Evolutionary conservation across 768 basidiomycete genomes (phyloP).

Genomic region (Termitomyces sp.): DNA sequence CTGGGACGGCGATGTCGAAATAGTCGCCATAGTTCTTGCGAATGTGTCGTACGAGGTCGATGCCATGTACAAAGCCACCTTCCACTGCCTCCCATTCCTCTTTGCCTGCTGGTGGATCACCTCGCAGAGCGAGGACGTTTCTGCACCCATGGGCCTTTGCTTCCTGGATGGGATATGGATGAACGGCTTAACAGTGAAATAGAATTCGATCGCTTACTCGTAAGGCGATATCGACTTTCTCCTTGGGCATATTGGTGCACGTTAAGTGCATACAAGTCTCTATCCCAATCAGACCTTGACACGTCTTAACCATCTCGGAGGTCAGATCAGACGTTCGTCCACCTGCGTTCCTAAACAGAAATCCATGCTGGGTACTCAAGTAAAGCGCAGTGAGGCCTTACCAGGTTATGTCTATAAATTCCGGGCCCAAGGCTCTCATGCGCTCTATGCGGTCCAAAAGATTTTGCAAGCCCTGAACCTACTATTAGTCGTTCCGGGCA

Average conservation of each 20-base stretch:
- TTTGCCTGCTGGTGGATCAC: constrained; percentile 86
- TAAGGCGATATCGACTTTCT: constrained; percentile 91
- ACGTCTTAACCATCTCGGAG: constrained; percentile 90
- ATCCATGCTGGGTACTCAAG: neutral
- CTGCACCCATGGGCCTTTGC: constrained; percentile 86
- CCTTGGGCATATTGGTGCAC: constrained; percentile 97
- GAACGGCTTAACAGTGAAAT: constrained; percentile 3
- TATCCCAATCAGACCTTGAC: constrained; percentile 87
- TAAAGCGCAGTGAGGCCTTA: constrained; percentile 20
- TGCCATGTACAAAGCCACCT: constrained; percentile 84
- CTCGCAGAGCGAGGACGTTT: constrained; percentile 90
- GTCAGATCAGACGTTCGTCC: constrained; percentile 94
- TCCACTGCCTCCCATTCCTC: constrained; percentile 92
- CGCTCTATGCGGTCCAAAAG: constrained; percentile 97
- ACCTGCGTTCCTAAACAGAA: constrained; percentile 78
- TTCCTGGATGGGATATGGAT: constrained; percentile 46
- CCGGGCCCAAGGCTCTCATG: constrained; percentile 92
- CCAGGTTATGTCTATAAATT: constrained; percentile 99
- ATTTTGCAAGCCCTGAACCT: constrained; percentile 81
- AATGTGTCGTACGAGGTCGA: constrained; percentile 90
- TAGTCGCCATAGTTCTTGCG: constrained; percentile 80
- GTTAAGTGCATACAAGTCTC: constrained; percentile 99
- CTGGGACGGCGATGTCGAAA: constrained; percentile 92
- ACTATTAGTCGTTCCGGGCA: neutral
- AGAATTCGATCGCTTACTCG: constrained; percentile 46